A percentile compares a stretch with the other conserved stretches of the same genome.
phyloP scores from a whole-genome alignment of 2,329 filamentous ascomycete species.

The Talaromyces atroroseus region DNA sequence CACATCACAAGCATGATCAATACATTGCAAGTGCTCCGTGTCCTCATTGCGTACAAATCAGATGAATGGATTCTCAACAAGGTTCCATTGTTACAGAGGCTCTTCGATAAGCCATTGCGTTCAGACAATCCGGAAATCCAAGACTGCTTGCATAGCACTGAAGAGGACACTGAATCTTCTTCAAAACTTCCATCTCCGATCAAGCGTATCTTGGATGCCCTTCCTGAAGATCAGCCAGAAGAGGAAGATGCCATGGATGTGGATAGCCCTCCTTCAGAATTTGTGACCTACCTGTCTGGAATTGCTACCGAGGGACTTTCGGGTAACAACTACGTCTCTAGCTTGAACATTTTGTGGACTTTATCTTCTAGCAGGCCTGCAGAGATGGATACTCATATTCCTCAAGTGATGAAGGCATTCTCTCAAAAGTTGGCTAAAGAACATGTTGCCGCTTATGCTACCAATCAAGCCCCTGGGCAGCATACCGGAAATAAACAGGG shows the following conservation, averaged over 20 bases:
- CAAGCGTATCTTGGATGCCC: slow-evolving; percentile 77
- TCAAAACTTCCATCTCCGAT: slow-evolving; percentile 69
- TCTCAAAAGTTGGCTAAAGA: slow-evolving; percentile 89
- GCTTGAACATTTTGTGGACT: slow-evolving; percentile 91
- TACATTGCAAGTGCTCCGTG: slow-evolving; percentile 82
- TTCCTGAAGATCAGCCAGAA: slow-evolving; percentile 74
- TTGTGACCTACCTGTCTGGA: slow-evolving; percentile 76
- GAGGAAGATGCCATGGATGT: slow-evolving; percentile 79
- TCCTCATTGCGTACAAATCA: slow-evolving; percentile 79
- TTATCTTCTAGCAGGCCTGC: slow-evolving; percentile 77
- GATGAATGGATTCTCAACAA: slow-evolving; percentile 87
- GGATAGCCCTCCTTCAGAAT: slow-evolving; percentile 72
- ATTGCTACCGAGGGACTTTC: slow-evolving; percentile 83
- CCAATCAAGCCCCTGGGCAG: slow-evolving; percentile 37
- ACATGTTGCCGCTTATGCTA: slow-evolving; percentile 70
- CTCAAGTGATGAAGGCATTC: slow-evolving; percentile 84
- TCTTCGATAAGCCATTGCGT: slow-evolving; percentile 82
- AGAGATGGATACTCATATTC: slow-evolving; percentile 84
- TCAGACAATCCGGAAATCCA: slow-evolving; percentile 90
- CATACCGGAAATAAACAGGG: slow-evolving; percentile 32
- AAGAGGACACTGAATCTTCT: slow-evolving; percentile 64
- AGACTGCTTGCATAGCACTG: slow-evolving; percentile 75
- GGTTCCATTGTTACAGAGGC: slow-evolving; percentile 71
- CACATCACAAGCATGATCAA: slow-evolving; percentile 87
- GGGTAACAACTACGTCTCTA: slow-evolving; percentile 73